Base-by-base conservation (phyloP, 2,329 filamentous ascomycete genomes). In the Graphium sp. region DNA sequence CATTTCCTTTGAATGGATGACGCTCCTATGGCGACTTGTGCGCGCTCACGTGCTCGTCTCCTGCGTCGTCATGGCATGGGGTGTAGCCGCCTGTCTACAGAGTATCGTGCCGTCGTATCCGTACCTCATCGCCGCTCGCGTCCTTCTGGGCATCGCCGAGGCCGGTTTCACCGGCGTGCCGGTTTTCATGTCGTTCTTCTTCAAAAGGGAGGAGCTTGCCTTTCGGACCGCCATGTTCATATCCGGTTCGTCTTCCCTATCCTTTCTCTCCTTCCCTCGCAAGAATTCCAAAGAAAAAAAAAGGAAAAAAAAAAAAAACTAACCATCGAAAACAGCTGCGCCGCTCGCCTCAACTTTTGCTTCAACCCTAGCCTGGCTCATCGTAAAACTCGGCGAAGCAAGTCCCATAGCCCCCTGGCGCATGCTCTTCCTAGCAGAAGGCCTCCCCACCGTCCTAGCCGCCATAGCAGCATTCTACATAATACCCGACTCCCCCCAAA, bases 141-240 rank as follows among this genome's bases (percentile, higher is more conserved):
- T 58, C 7, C 39, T 74, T 11, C 53, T 78, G 1, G 73, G 72
- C 7, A 60, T 74, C 7, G 68, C 64, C 21, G 73, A 77, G 52
- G 72, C 73, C 3, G 74, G 67, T 2, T 77, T 77, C 36, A 62
- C 66, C 0, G 69, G 70, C 4, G 61, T 75, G 21, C 71, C 71
- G 0, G 67, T 70, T 34, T 76, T 74, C 38, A 49, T 75, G 18
- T 71, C 66, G 11, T 73, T 73, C 48, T 75, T 75, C 47, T 75
- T 66, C 46, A 65, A 60, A 40, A 50, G 66, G 20, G 54, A 67
- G 24, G 87, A 95, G 48, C 57, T 94, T 19, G 87, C 85, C 1
- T 76, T 89, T 35, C 62, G 85, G 21, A 89, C 80, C 0, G 85
- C 83, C 14, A 63, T 92, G 2, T 91, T 93, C 50, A 74, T 94